Evolutionary conservation across 257 asterid species (phyloP).

Genomic region (Echites panduratus): DNA sequence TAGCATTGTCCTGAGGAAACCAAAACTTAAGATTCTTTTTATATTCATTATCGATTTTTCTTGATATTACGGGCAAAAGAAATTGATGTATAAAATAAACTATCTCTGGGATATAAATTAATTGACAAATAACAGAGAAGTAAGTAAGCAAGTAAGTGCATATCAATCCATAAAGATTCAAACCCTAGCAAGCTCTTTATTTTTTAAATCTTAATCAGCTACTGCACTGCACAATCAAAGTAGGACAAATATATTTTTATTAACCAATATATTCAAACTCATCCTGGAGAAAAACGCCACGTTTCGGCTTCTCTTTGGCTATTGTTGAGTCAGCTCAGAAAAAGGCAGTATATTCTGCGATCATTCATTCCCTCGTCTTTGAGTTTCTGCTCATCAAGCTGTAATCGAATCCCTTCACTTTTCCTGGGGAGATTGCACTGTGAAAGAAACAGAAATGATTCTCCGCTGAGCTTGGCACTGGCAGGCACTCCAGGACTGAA

Average conservation of each 20-base stretch:
- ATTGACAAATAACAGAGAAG: no score
- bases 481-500: background rate
- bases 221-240: no score
- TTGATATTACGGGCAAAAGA: no score
- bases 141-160: no score
- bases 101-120: no score
- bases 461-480: background rate
- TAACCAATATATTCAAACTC: background rate
- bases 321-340: background rate
- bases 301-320: background rate
- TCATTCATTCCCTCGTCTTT: background rate
- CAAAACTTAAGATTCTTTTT: background rate
- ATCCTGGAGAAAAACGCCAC: background rate
- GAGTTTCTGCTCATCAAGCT: background rate
- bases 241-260: no score
- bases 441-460: no score
- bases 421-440: background rate
- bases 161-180: no score
- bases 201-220: no score
- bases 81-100: no score
- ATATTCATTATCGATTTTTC: no score
- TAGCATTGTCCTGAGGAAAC: background rate
- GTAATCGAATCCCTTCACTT: background rate
- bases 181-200: no score
- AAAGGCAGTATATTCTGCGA: background rate